phyloP scores from a whole-genome alignment of 139 green algal species.

The Chara braunii region DNA sequence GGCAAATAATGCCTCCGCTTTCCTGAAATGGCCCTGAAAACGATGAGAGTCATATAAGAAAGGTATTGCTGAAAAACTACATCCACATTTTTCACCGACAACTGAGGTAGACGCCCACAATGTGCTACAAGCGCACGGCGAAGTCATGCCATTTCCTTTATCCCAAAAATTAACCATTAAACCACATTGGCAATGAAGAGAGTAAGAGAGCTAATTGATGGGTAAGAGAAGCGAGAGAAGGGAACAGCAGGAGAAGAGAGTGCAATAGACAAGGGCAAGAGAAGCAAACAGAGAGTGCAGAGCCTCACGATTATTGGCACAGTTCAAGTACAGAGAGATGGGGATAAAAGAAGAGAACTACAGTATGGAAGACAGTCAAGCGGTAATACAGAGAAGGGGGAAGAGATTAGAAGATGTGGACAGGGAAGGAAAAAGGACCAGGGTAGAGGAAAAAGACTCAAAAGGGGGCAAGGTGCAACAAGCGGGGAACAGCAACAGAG shows the following conservation, averaged over 20 bases:
- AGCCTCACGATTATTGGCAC: neutral
- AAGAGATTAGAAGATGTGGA: neutral
- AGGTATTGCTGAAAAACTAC: no score
- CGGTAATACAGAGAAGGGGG: no score
- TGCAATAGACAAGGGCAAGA: neutral
- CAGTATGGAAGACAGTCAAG: no score
- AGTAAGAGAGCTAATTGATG: neutral
- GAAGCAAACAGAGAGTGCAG: neutral
- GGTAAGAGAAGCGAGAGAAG: neutral
- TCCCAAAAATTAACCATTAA: neutral
- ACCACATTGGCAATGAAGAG: neutral
- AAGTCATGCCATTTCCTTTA: neutral
- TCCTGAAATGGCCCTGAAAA: constrained; percentile 16
- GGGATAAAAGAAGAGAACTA: neutral
- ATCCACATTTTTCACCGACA: no score
- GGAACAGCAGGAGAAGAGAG: neutral
- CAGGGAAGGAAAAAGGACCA: neutral
- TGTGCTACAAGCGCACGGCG: no score
- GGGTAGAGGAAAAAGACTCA: neutral
- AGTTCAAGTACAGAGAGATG: neutral
- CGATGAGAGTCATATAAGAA: no score
- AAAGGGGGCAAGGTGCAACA: no score
- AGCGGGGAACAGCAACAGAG: no score
- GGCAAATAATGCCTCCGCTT: constrained; percentile 22
- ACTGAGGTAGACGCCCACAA: no score